phyloP scores from a whole-genome alignment of 768 basidiomycete species.

The Rhodosporidiobolus odoratus region DNA sequence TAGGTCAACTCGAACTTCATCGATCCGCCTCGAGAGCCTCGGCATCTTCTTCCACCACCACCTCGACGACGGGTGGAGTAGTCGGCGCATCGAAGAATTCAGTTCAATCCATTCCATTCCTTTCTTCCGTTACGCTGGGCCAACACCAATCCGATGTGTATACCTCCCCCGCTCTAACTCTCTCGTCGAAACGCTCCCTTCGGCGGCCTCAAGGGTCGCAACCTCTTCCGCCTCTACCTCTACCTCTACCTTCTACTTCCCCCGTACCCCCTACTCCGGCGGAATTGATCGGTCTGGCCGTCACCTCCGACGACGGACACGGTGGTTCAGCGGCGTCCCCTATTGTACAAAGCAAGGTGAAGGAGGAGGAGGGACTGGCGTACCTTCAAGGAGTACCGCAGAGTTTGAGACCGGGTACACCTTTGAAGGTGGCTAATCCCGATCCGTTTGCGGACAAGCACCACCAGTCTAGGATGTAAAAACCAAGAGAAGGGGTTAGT shows the following conservation, averaged over 20 bases:
- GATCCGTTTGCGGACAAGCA: constrained; percentile 19
- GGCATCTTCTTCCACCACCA: not conserved
- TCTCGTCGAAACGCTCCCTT: constrained; percentile 4
- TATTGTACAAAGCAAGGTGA: not conserved
- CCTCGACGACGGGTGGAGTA: not conserved
- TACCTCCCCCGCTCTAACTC: constrained; percentile 11
- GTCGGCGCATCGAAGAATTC: constrained; percentile 18
- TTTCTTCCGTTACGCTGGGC: constrained; percentile 1
- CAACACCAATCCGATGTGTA: not conserved
- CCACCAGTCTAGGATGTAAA: not conserved
- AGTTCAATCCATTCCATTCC: constrained; percentile 4
- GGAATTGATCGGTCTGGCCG: constrained; percentile 28
- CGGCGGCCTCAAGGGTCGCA: not conserved
- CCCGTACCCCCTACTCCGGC: constrained; percentile 16
- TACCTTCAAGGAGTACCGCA: not conserved
- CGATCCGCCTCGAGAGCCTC: not conserved
- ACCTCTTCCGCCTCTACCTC: not conserved
- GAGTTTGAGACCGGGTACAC: constrained; percentile 19
- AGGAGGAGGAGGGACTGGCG: not conserved
- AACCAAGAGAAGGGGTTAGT: no score
- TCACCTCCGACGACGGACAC: constrained; percentile 30
- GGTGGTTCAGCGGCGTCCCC: not conserved
- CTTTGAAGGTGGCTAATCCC: constrained; percentile 16
- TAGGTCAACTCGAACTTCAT: constrained; percentile 26
- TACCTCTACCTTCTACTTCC: not conserved